A percentile compares a stretch with the other conserved stretches of the same genome.
Evolutionary conservation across 1,284 basidiomycete species (phyloP).

Genomic region (Peniophora sp.): DNA sequence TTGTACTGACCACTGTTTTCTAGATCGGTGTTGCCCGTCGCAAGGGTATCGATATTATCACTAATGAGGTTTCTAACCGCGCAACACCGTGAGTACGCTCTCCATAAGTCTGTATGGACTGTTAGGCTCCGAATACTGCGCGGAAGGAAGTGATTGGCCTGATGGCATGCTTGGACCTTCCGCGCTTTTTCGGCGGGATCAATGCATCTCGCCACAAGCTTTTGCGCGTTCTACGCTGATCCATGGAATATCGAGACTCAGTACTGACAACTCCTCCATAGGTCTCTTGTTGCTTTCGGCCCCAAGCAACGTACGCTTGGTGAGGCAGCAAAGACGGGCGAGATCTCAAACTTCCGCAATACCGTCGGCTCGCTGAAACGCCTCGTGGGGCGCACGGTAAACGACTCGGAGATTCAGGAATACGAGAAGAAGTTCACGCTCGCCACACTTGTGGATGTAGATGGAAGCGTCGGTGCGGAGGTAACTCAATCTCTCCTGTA

Average conservation of each 20-base stretch:
- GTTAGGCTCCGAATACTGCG: too few relatives aligned
- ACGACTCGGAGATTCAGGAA: slow-evolving; percentile 72
- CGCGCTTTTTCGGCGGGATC: too few relatives aligned
- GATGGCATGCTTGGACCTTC: too few relatives aligned
- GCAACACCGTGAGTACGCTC: slow-evolving; percentile 72
- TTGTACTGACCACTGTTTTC: slow-evolving; percentile 13
- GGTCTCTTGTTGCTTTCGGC: slow-evolving; percentile 89
- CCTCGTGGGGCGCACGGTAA: slow-evolving; percentile 70
- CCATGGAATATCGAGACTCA: neutral
- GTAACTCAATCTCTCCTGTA: slow-evolving; percentile 35
- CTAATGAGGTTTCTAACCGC: slow-evolving; percentile 93
- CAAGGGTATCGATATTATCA: slow-evolving; percentile 91
- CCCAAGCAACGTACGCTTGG: slow-evolving; percentile 83
- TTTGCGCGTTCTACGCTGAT: neutral
- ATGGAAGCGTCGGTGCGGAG: slow-evolving; percentile 77
- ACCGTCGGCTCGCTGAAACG: slow-evolving; percentile 89
- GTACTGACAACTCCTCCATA: slow-evolving; percentile 20
- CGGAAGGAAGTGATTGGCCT: too few relatives aligned
- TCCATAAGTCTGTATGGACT: neutral
- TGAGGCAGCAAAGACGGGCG: slow-evolving; percentile 91
- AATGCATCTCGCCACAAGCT: too few relatives aligned
- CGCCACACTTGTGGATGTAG: slow-evolving; percentile 75
- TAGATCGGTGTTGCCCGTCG: slow-evolving; percentile 90
- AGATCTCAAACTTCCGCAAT: slow-evolving; percentile 97
- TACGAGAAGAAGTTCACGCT: slow-evolving; percentile 87